Percentiles rank a stretch among this genome's conserved stretches.
Conservation (phyloP, 2,329 filamentous ascomycete genomes). For the Hymenoscyphus occultus region DNA sequence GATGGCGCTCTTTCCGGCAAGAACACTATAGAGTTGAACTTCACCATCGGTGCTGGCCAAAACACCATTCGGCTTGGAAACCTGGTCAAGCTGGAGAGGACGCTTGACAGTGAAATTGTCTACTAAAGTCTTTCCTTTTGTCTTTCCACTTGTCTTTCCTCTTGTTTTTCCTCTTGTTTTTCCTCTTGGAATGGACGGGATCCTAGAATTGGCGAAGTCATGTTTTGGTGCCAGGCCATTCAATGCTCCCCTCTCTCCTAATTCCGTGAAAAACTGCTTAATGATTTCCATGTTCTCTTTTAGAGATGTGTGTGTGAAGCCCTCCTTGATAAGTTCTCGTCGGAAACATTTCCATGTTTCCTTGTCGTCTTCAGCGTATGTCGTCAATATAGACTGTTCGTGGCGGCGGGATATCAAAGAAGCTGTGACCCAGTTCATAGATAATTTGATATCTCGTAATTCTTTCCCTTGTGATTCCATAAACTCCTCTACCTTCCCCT, state of each 20-base stretch:
- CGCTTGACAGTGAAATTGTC: too few relatives aligned
- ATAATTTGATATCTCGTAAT: slow-evolving; percentile 15
- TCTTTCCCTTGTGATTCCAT: slow-evolving; percentile 21
- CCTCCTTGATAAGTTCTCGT: slow-evolving; percentile 51
- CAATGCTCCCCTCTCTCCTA: slow-evolving; percentile 23
- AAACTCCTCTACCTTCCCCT: slow-evolving; percentile 19
- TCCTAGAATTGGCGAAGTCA: not conserved
- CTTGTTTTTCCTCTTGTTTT: not conserved
- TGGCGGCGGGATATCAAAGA: slow-evolving; percentile 14
- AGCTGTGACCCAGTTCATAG: slow-evolving; percentile 18
- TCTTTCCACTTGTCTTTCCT: not conserved
- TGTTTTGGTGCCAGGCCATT: slow-evolving; percentile 6
- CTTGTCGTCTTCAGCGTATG: slow-evolving; percentile 42
- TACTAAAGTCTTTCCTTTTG: not conserved
- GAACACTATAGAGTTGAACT: too few relatives aligned
- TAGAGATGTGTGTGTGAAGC: slow-evolving; percentile 52
- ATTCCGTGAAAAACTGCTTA: slow-evolving; percentile 24
- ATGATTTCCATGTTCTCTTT: slow-evolving; percentile 48
- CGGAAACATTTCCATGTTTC: slow-evolving; percentile 54
- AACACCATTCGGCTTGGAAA: too few relatives aligned
- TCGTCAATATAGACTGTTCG: slow-evolving; percentile 25
- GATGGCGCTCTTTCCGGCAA: too few relatives aligned
- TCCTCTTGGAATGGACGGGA: not conserved
- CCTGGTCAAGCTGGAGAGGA: too few relatives aligned
- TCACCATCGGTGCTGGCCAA: too few relatives aligned